phyloP scores from a whole-genome alignment of 768 basidiomycete species.

The Cystofilobasidium capitatum region DNA sequence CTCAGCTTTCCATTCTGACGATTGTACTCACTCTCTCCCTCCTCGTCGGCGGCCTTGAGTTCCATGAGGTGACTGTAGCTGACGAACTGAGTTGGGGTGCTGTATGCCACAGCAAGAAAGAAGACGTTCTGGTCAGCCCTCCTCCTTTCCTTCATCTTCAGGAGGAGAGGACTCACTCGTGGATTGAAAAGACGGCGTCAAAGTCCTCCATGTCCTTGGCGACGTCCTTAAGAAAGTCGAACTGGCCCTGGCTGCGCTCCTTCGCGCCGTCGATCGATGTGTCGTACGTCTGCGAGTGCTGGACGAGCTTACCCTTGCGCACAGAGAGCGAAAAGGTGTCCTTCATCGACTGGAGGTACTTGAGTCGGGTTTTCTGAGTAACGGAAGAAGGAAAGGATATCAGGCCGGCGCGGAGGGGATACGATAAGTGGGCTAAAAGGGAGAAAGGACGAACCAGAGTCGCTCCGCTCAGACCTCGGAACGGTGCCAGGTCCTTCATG shows the following conservation, averaged over 20 bases:
- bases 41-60: conserved; percentile 29
- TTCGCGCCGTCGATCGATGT: conserved; percentile 29
- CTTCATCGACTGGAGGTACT: background rate
- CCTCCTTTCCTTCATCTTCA: too few species aligned
- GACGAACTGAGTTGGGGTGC: conserved; percentile 31
- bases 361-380: background rate
- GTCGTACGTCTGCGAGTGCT: conserved; percentile 19
- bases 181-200: conserved; percentile 32
- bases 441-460: background rate
- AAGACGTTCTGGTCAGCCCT: background rate
- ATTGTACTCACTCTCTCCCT: conserved; percentile 34
- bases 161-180: conserved; percentile 22
- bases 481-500: conserved; percentile 33
- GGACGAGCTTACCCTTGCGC: background rate
- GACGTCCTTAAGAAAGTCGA: conserved; percentile 26
- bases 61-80: conserved; percentile 32
- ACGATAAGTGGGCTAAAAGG: background rate
- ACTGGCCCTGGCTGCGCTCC: conserved; percentile 32
- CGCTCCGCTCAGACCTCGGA: conserved; percentile 21
- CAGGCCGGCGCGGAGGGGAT: background rate
- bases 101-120: background rate
- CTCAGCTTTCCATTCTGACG: background rate
- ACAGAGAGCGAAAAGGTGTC: background rate
- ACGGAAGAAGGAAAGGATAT: background rate
- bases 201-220: conserved; percentile 27